Conservation (phyloP, 2,329 filamentous ascomycete genomes). For the Cryphonectria carpinicola region DNA sequence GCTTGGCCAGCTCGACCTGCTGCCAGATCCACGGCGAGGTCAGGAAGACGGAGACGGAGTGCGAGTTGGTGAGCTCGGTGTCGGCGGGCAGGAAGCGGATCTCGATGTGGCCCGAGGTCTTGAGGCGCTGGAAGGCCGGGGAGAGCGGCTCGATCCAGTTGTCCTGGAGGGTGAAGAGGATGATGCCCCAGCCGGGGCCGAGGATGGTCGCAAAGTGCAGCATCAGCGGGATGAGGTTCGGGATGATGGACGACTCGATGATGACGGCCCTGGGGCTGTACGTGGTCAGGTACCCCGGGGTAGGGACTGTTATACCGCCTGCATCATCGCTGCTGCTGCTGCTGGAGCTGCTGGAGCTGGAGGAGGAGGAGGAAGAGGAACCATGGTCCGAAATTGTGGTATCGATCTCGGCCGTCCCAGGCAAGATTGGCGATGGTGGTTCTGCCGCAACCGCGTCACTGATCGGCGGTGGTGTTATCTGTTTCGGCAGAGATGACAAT, state of each 20-base stretch:
- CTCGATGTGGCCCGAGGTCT: constrained; percentile 38
- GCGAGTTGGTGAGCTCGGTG: constrained; percentile 36
- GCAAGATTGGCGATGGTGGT: neutral
- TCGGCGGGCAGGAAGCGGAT: constrained; percentile 41
- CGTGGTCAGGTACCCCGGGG: neutral
- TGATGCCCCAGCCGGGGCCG: constrained; percentile 46
- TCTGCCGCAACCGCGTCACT: neutral
- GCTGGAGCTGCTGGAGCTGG: neutral
- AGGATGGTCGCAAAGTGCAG: constrained; percentile 37
- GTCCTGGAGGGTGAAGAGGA: constrained; percentile 43
- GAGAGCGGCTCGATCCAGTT: constrained; percentile 34
- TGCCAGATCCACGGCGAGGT: constrained; percentile 40
- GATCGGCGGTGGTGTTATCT: neutral
- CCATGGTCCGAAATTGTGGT: neutral
- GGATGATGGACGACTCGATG: constrained; percentile 30
- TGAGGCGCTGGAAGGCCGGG: constrained; percentile 39
- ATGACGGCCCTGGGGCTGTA: constrained; percentile 26
- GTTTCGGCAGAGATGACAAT: constrained; percentile 1
- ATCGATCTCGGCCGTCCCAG: neutral
- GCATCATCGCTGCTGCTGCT: neutral
- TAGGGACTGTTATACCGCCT: neutral
- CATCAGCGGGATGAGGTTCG: constrained; percentile 35
- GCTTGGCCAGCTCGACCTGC: constrained; percentile 35
- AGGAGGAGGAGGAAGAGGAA: neutral
- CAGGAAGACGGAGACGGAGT: constrained; percentile 40